These are phyloP conservation scores for Sugiyamaella grinbergsii DNA, from an alignment of 1,139 yeast genomes.

Conservation along the genomic window DNA sequence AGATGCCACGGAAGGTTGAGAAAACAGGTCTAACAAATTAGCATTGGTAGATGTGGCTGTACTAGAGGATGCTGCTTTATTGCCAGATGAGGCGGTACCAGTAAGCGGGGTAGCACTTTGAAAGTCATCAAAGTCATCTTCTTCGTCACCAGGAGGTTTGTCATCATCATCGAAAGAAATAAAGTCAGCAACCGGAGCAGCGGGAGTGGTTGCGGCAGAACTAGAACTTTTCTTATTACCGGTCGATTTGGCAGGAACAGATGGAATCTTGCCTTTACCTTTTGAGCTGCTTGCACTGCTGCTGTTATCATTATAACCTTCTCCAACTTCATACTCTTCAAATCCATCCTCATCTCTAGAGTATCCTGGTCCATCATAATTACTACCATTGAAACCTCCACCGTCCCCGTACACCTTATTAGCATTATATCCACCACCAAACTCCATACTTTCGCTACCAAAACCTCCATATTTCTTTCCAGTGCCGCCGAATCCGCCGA, in stretches of 20 bases:
- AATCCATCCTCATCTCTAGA: constrained; percentile 37
- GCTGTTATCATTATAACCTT: constrained; percentile 20
- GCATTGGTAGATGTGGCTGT: constrained; percentile 25
- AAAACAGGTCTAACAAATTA: constrained; percentile 33
- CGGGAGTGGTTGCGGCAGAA: constrained; percentile 11
- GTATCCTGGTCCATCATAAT: constrained; percentile 41
- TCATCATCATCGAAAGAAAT: constrained; percentile 34
- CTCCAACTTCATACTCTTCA: constrained; percentile 55
- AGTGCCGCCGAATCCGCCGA: constrained; percentile 47
- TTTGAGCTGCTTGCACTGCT: not conserved
- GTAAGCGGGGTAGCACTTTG: constrained; percentile 62
- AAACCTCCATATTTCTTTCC: constrained; percentile 47
- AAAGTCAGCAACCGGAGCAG: constrained; percentile 30
- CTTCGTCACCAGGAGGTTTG: constrained; percentile 49
- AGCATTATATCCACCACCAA: constrained; percentile 42
- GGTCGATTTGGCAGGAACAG: constrained; percentile 2
- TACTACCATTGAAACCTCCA: constrained; percentile 61
- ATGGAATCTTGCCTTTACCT: constrained; percentile 12
- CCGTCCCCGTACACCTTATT: constrained; percentile 77
- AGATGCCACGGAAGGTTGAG: constrained; percentile 25
- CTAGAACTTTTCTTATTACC: not conserved
- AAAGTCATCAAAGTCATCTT: constrained; percentile 93
- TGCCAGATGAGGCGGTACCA: constrained; percentile 33
- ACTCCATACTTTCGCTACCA: constrained; percentile 42
- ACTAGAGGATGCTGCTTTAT: constrained; percentile 38